phyloP scores from a whole-genome alignment of 2,329 filamentous ascomycete species.

The Botrytis byssoidea region DNA sequence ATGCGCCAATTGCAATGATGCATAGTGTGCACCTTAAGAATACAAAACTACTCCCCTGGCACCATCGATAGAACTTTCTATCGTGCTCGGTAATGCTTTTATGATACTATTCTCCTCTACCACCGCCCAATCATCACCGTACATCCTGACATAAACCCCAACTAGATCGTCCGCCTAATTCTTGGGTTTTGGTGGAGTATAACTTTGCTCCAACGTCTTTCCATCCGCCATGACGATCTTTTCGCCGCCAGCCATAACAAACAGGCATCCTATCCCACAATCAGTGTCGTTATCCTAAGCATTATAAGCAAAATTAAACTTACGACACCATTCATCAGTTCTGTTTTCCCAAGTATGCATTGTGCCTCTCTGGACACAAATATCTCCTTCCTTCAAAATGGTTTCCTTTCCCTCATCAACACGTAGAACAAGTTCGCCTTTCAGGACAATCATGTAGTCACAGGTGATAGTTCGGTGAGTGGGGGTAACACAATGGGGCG shows the following conservation, averaged over 20 bases:
- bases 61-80: neutral
- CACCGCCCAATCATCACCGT: neutral
- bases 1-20: neutral
- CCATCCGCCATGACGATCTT: constrained; percentile 43
- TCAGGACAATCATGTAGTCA: constrained; percentile 44
- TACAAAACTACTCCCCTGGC: too few relatives aligned
- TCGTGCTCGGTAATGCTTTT: neutral
- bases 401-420: constrained; percentile 45
- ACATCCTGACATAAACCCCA: neutral
- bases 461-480: constrained; percentile 46
- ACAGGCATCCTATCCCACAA: constrained; percentile 28
- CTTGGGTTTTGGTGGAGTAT: neutral
- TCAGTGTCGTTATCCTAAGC: neutral
- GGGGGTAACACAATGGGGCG: constrained; percentile 31
- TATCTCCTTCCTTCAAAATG: constrained; percentile 41
- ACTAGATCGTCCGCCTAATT: neutral
- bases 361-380: constrained; percentile 45
- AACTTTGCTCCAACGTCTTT: constrained; percentile 37
- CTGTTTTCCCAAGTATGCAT: constrained; percentile 19
- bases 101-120: neutral
- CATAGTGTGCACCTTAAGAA: neutral
- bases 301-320: neutral
- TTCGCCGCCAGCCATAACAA: constrained; percentile 44
- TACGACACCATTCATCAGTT: constrained; percentile 7
- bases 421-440: constrained; percentile 42